phyloP scores from a whole-genome alignment of 768 basidiomycete species.

The Collybia sp. region DNA sequence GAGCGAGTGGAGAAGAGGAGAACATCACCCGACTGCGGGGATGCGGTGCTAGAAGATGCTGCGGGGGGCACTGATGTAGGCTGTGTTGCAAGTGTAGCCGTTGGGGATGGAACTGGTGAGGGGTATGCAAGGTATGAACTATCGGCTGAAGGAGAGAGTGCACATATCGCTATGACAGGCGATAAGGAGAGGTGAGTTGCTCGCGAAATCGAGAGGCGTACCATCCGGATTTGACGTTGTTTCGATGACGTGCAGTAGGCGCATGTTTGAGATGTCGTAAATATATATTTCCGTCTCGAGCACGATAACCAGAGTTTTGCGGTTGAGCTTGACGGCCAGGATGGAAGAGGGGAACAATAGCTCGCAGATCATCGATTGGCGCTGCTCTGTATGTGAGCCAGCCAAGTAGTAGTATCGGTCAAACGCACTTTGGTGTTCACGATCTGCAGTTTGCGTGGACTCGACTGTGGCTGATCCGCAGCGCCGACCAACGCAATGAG shows the following conservation, averaged over 20 bases:
- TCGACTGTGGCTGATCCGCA: slow-evolving; percentile 86
- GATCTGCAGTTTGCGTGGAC: slow-evolving; percentile 92
- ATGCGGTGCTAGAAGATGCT: slow-evolving; percentile 25
- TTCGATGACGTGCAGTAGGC: slow-evolving; percentile 94
- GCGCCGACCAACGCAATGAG: slow-evolving; percentile 96
- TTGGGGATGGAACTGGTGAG: slow-evolving; percentile 84
- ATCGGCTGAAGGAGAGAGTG: slow-evolving; percentile 91
- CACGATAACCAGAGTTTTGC: slow-evolving; percentile 93
- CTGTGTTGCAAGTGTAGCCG: slow-evolving; percentile 46
- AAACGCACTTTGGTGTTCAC: slow-evolving; percentile 91
- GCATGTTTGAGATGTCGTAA: slow-evolving; percentile 99
- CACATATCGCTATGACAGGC: slow-evolving; percentile 73
- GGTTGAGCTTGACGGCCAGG: slow-evolving; percentile 95
- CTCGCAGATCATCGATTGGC: slow-evolving; percentile 99
- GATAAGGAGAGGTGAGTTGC: slow-evolving; percentile 1
- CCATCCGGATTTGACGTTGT: slow-evolving; percentile 89
- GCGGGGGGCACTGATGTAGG: slow-evolving; percentile 28
- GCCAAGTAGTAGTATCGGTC: neutral
- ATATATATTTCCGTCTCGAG: slow-evolving; percentile 98
- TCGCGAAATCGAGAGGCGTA: slow-evolving; percentile 2
- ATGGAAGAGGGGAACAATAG: slow-evolving; percentile 96
- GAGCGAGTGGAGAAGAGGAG: slow-evolving; percentile 92
- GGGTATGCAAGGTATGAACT: slow-evolving; percentile 96
- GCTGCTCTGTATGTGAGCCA: slow-evolving; percentile 33
- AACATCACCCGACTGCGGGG: slow-evolving; percentile 72